Evolutionary conservation across 2,329 filamentous ascomycete species (phyloP).

Genomic region (Aureobasidium sp.): DNA sequence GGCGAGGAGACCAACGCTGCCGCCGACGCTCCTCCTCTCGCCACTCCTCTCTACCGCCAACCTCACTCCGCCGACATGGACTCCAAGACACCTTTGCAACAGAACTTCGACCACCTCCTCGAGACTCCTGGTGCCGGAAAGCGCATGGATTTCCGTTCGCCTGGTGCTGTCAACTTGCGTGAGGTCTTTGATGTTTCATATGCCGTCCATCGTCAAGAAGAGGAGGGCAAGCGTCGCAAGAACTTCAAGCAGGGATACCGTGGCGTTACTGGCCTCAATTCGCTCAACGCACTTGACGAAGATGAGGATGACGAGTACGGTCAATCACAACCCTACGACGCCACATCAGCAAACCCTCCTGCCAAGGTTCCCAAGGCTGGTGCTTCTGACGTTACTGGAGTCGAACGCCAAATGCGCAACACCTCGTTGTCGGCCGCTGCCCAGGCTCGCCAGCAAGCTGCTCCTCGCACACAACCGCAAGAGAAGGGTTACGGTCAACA

Average conservation of each 20-base stretch:
- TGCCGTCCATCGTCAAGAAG: constrained; percentile 91
- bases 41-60: constrained; percentile 58
- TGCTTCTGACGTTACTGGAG: constrained; percentile 55
- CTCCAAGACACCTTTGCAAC: constrained; percentile 38
- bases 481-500: constrained; percentile 79
- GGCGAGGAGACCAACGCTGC: constrained; percentile 62
- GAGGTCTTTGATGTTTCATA: constrained; percentile 99
- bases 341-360: constrained; percentile 43
- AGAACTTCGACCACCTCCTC: constrained; percentile 47
- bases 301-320: constrained; percentile 58
- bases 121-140: constrained; percentile 51
- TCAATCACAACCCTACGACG: constrained; percentile 48
- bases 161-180: constrained; percentile 87
- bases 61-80: constrained; percentile 32
- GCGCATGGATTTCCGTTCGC: constrained; percentile 87
- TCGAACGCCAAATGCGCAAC: constrained; percentile 83
- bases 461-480: constrained; percentile 42
- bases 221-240: constrained; percentile 87
- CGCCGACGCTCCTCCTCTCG: constrained; percentile 63
- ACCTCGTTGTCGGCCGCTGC: constrained; percentile 66
- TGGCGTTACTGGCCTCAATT: constrained; percentile 55
- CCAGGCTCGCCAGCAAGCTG: constrained; percentile 50
- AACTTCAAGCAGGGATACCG: constrained; percentile 67
- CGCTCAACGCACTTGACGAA: constrained; percentile 59
- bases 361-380: constrained; percentile 61